Evolutionary conservation across 176 grass and related monocot genomes (phyloP).

Genomic region (Puya raimondii): DNA sequence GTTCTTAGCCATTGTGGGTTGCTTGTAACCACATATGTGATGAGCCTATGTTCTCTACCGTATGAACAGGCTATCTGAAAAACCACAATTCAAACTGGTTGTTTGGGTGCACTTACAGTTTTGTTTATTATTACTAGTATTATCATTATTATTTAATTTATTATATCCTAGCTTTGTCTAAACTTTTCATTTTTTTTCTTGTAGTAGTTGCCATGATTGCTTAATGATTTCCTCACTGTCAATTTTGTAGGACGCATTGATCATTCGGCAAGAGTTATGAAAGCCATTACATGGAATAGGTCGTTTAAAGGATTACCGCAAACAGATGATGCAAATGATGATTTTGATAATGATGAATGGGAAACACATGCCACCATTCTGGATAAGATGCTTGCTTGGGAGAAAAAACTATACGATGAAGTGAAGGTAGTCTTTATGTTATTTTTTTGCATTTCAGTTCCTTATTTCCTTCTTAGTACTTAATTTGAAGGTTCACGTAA

Average conservation of each 20-base stretch:
- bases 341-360: slow-evolving; percentile 44
- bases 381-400: slow-evolving; percentile 97
- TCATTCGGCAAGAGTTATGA: slow-evolving; percentile 90
- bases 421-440: slow-evolving; percentile 61
- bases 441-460: slow-evolving; percentile 18
- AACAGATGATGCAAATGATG: slow-evolving; percentile 44
- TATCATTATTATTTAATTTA: too few species aligned
- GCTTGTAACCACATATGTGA: too few species aligned
- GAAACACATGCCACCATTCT: slow-evolving; percentile 90
- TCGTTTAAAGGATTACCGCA: slow-evolving; percentile 73
- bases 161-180: neutral
- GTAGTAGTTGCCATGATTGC: neutral
- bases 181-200: neutral
- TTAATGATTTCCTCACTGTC: neutral
- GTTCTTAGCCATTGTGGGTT: too few species aligned
- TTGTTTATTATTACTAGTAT: too few species aligned
- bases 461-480: neutral
- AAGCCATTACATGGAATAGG: slow-evolving; percentile 94
- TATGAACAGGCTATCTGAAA: too few species aligned
- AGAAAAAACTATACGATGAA: slow-evolving; percentile 96
- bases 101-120: too few species aligned
- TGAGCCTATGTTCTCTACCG: too few species aligned
- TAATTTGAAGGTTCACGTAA: too few species aligned
- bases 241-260: slow-evolving; percentile 63
- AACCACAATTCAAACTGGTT: too few species aligned